Evolutionary conservation across 106 monocot species (phyloP).

Genomic region (Dioscorea dumetorum): DNA sequence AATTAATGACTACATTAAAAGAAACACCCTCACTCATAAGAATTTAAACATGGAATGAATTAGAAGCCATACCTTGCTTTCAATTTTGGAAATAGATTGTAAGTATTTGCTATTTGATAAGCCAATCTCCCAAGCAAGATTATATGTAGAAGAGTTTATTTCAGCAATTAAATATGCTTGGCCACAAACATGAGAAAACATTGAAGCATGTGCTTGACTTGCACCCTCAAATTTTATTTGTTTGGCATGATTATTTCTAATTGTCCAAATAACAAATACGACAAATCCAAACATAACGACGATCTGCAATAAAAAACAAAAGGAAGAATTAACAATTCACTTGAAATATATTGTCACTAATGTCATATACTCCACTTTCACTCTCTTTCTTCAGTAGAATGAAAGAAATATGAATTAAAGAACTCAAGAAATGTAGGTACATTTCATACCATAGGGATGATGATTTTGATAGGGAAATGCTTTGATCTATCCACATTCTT

Average conservation of each 20-base stretch:
- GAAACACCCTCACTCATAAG: background rate
- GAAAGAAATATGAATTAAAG: too few species aligned
- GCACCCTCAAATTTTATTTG: background rate
- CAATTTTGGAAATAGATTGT: background rate
- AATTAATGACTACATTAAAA: background rate
- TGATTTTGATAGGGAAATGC: too few species aligned
- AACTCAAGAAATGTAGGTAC: too few species aligned
- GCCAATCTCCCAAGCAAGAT: background rate
- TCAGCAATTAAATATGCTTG: background rate
- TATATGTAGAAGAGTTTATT: background rate
- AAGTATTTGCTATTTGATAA: too few species aligned
- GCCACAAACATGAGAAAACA: background rate
- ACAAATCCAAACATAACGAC: background rate
- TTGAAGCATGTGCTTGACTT: background rate
- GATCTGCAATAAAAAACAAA: background rate
- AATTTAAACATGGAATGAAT: background rate
- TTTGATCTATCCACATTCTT: too few species aligned
- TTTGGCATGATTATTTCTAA: background rate
- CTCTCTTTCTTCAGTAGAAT: too few species aligned
- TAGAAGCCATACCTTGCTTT: background rate
- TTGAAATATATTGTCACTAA: too few species aligned
- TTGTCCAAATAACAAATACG: background rate
- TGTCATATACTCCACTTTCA: too few species aligned
- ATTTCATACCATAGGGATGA: too few species aligned
- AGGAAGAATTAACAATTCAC: too few species aligned